Conservation (phyloP, 2,329 filamentous ascomycete species). For the Dothideomycetes sp. region DNA sequence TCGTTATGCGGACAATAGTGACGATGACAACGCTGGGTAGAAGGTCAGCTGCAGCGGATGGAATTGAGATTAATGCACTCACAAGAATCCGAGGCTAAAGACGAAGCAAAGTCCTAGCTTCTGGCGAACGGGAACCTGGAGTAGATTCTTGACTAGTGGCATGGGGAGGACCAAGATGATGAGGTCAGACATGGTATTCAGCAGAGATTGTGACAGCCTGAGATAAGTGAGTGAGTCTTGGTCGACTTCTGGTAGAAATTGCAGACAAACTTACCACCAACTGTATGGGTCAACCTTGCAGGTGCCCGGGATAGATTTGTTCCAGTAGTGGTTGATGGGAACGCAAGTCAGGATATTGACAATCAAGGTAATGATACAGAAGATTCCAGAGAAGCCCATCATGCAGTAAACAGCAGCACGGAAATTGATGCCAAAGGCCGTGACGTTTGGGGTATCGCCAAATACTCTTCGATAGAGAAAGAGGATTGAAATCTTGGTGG, state of each 20-base stretch:
- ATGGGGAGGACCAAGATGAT: slow-evolving; percentile 22
- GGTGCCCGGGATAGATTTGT: slow-evolving; percentile 22
- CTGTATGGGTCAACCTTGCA: slow-evolving; percentile 22
- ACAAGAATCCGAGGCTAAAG: slow-evolving; percentile 24
- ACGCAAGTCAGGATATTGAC: slow-evolving; percentile 28
- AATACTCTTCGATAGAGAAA: slow-evolving; percentile 19
- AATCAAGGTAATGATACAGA: slow-evolving; percentile 23
- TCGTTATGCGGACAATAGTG: slow-evolving; percentile 20
- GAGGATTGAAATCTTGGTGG: slow-evolving; percentile 11
- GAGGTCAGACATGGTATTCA: slow-evolving; percentile 23
- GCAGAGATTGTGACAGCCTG: slow-evolving; percentile 10
- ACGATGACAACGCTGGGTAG: slow-evolving; percentile 18
- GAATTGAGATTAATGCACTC: slow-evolving; percentile 12
- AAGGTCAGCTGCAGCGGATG: not conserved
- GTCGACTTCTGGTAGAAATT: not conserved
- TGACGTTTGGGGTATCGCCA: slow-evolving; percentile 42
- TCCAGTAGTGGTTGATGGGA: slow-evolving; percentile 26
- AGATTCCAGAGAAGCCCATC: slow-evolving; percentile 21
- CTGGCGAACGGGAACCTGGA: slow-evolving; percentile 18
- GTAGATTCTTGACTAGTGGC: slow-evolving; percentile 20
- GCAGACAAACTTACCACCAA: slow-evolving; percentile 20
- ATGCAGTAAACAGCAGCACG: slow-evolving; percentile 20
- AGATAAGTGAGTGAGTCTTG: not conserved
- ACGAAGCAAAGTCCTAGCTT: slow-evolving; percentile 21
- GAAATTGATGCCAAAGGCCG: slow-evolving; percentile 26